Conservation (phyloP, 345 rosid genomes). For the Sisymbrium irio region DNA sequence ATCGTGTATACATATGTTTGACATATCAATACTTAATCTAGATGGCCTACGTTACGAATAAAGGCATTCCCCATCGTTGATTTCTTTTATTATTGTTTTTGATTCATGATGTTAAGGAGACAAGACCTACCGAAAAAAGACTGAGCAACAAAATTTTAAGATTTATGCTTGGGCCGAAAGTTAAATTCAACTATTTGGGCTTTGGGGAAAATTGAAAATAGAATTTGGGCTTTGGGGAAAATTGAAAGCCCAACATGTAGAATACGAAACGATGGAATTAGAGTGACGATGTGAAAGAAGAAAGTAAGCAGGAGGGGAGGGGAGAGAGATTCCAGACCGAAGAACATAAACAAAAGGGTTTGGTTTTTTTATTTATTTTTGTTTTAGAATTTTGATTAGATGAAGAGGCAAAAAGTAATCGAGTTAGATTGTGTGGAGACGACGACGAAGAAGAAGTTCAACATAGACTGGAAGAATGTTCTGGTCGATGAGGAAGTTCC, state of each 20-base stretch:
- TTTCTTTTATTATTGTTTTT: too few relatives aligned
- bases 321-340: background rate
- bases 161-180: too few relatives aligned
- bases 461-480: conserved; percentile 45
- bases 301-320: too few relatives aligned
- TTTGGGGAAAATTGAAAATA: too few relatives aligned
- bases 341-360: background rate
- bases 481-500: conserved; percentile 28
- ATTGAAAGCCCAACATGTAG: background rate
- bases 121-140: too few relatives aligned
- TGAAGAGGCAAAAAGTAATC: conserved; percentile 32
- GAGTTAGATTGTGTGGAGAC: conserved; percentile 28
- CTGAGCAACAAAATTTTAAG: too few relatives aligned
- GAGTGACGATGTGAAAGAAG: too few relatives aligned
- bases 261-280: background rate
- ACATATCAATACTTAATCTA: background rate
- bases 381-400: background rate
- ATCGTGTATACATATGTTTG: background rate
- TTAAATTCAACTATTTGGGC: too few relatives aligned
- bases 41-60: background rate
- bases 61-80: too few relatives aligned
- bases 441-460: conserved; percentile 40
- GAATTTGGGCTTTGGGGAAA: background rate
- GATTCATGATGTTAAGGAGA: too few relatives aligned
- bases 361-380: background rate